Evolutionary conservation across 768 basidiomycete species (phyloP).

Genomic region (Naematelia encephala): DNA sequence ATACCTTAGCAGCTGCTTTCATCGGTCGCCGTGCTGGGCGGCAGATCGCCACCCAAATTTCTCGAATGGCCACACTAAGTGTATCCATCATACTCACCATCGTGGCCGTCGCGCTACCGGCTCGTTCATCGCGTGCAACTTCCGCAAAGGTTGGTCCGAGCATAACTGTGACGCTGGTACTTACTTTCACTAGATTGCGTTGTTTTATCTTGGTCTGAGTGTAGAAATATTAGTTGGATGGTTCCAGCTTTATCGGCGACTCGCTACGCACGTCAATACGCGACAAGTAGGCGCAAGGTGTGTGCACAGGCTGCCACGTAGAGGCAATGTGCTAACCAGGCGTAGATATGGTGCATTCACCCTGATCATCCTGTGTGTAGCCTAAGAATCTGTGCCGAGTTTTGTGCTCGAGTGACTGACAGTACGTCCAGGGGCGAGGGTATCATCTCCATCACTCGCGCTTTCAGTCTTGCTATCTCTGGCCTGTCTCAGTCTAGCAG

Average conservation of each 20-base stretch:
- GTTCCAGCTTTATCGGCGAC: slow-evolving; percentile 3
- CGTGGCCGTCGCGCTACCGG: slow-evolving; percentile 7
- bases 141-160: too few relatives aligned
- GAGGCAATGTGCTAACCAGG: neutral
- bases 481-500: slow-evolving; percentile 20
- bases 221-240: slow-evolving; percentile 22
- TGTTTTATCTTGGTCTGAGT: slow-evolving; percentile 27
- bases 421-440: slow-evolving; percentile 35
- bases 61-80: neutral
- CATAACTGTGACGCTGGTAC: neutral
- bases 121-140: slow-evolving; percentile 9
- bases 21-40: slow-evolving; percentile 16
- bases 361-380: slow-evolving; percentile 37
- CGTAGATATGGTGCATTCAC: slow-evolving; percentile 37
- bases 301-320: neutral
- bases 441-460: slow-evolving; percentile 34
- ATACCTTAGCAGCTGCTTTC: slow-evolving; percentile 10
- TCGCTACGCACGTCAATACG: slow-evolving; percentile 1
- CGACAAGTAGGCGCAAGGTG: slow-evolving; percentile 11
- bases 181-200: slow-evolving; percentile 16
- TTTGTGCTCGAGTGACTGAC: neutral
- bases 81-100: slow-evolving; percentile 19
- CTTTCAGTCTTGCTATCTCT: slow-evolving; percentile 31
- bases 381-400: too few relatives aligned
- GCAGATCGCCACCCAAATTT: slow-evolving; percentile 5